Evolutionary conservation across 2,329 filamentous ascomycete genomes (phyloP).

Genomic region (Chaetomium strumarium): DNA sequence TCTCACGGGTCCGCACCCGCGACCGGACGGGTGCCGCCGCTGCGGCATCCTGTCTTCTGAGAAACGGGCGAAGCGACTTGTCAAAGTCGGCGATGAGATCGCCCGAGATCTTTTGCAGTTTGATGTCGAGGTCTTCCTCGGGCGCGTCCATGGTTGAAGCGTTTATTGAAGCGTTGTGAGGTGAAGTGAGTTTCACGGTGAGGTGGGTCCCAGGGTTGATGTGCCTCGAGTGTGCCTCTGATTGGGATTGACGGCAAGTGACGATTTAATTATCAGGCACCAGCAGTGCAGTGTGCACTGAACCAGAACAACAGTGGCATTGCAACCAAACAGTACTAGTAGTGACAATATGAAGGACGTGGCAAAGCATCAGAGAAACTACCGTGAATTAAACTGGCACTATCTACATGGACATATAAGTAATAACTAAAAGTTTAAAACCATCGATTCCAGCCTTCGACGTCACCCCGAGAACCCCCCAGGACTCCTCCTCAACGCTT

Average conservation of each 20-base stretch:
- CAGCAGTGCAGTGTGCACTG: neutral
- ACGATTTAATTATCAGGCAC: slow-evolving; percentile 2
- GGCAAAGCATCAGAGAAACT: neutral
- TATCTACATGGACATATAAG: no score
- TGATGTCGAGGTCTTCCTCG: slow-evolving; percentile 55
- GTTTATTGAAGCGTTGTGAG: slow-evolving; percentile 1
- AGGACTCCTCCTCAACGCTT: neutral
- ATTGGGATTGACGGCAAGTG: neutral
- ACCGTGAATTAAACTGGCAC: no score
- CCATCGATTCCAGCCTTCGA: neutral
- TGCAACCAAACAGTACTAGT: no score
- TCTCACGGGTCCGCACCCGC: slow-evolving; percentile 22
- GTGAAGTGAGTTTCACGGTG: neutral
- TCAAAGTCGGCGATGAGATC: slow-evolving; percentile 56
- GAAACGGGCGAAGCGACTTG: slow-evolving; percentile 44
- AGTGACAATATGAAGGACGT: neutral
- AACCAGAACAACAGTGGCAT: neutral
- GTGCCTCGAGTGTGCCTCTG: neutral
- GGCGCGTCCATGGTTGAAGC: slow-evolving; percentile 49
- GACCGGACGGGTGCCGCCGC: slow-evolving; percentile 11
- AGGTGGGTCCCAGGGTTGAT: neutral
- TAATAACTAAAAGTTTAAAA: no score
- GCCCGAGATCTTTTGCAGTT: slow-evolving; percentile 54
- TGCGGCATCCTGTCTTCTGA: slow-evolving; percentile 43
- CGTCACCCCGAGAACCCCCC: no score